phyloP scores from a whole-genome alignment of 148 eudicot genomes.

The Nyssa sinensis region DNA sequence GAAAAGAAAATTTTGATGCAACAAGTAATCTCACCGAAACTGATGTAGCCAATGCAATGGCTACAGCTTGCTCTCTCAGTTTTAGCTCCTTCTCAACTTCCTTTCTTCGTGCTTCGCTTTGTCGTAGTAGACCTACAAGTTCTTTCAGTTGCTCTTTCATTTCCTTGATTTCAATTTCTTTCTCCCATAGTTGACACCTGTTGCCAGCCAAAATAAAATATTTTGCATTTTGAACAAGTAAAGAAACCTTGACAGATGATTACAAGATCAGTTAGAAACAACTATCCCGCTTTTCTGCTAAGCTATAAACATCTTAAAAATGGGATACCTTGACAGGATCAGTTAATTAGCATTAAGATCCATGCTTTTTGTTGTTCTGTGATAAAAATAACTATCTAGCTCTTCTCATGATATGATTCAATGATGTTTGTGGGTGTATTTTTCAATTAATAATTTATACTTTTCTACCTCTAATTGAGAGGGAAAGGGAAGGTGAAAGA shows the following conservation, averaged over 20 bases:
- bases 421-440: too few relatives aligned
- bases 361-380: background rate
- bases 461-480: too few relatives aligned
- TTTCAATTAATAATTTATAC: too few relatives aligned
- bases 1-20: background rate
- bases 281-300: background rate
- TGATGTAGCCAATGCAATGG: conserved; percentile 64
- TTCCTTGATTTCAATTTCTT: conserved; percentile 77
- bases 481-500: too few relatives aligned
- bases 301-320: background rate
- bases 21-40: conserved; percentile 51
- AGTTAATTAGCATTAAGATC: background rate
- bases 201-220: conserved; percentile 2
- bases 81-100: conserved; percentile 94
- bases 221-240: conserved; percentile 2
- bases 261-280: background rate
- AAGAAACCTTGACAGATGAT: background rate
- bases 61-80: conserved; percentile 74
- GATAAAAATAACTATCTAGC: background rate
- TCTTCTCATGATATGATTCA: too few relatives aligned
- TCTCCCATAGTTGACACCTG: conserved; percentile 89
- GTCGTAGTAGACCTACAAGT: conserved; percentile 76
- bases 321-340: background rate
- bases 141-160: conserved; percentile 95
- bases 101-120: conserved; percentile 88